A percentile compares a stretch with the other conserved stretches of the same genome.
These are phyloP conservation scores for Dothideomycetes sp. DNA, from an alignment of 2,329 filamentous ascomycete species.

Conservation along the genomic window DNA sequence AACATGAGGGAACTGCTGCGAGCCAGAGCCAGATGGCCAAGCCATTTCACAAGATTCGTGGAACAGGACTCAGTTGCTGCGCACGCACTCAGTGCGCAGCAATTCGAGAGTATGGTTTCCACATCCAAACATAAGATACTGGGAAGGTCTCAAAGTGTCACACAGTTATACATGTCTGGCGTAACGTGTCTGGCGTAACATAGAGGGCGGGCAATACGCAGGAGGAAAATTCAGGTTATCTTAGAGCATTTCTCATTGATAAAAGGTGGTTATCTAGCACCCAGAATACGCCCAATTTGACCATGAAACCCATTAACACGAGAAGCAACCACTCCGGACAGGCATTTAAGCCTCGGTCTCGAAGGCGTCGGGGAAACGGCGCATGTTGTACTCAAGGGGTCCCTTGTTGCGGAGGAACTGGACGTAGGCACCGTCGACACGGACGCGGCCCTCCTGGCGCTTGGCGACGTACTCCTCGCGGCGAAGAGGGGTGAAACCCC, in stretches of 20 bases:
- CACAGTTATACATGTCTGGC: too few species aligned
- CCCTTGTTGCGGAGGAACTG: constrained; percentile 98
- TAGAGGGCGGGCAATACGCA: too few species aligned
- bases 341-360: constrained; percentile 24
- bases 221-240: neutral
- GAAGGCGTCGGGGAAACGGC: constrained; percentile 91
- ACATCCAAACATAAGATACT: too few species aligned
- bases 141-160: too few species aligned
- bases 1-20: neutral
- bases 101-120: too few species aligned
- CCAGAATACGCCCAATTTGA: constrained; percentile 8
- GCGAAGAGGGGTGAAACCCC: constrained; percentile 97
- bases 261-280: constrained; percentile 8
- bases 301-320: constrained; percentile 5
- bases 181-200: too few species aligned
- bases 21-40: neutral
- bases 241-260: constrained; percentile 10
- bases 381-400: constrained; percentile 73
- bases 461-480: constrained; percentile 96
- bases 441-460: constrained; percentile 86
- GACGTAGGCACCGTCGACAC: constrained; percentile 97
- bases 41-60: too few species aligned
- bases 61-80: too few species aligned
- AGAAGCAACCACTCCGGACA: neutral
- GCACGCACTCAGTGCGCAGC: too few species aligned